Base-by-base conservation (phyloP, 495 filamentous ascomycete species). In the Penicillium odoratum region DNA sequence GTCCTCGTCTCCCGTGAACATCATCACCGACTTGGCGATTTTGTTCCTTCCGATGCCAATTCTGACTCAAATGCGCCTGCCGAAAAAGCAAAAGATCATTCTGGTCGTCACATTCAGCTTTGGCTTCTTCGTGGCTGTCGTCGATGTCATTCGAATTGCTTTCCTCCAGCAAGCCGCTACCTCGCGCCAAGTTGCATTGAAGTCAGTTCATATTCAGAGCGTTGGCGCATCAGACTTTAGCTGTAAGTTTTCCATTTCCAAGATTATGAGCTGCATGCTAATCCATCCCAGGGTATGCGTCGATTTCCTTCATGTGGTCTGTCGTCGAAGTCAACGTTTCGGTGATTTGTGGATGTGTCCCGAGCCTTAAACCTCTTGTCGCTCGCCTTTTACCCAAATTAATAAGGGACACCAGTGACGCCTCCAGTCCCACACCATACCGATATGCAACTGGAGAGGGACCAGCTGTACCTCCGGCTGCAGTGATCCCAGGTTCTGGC, bases 271-370 rank as follows among this genome's bases (percentile, higher is more conserved):
- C 5, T n/a, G 4, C 15, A 16, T 33, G 21, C 43, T 56, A 42
- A 31, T 44, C 16, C 3, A 51, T 9, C 11, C 11, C 72, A 67
- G 87, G 84, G 87, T 90, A 92, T 70, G 92, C 87, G 4, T 89
- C 91, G 4, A 69, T 91, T 2, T 88, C 91, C 0, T 89, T 95
- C 67, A 92, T 96, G 88, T 97, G 92, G 92, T 93, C 89, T 16
- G 89, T 86, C 8, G 83, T 97, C 57, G 92, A 96, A 70, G 91
- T 96, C 69, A 92, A 96, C 63, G 78, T 92, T 7, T 92, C 92
- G 7, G 89, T 96, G 54, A 88, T 93, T 43, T 94, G 90, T 57
- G 92, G 85, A 48, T 96, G 91, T 63, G 87, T 96, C 29, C 93
- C 92, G 13, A 93, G 88, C 18, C 75, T 96, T 59, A 97, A 96